Conservation (phyloP, 768 basidiomycete species). For the Fomitopsis serialis region DNA sequence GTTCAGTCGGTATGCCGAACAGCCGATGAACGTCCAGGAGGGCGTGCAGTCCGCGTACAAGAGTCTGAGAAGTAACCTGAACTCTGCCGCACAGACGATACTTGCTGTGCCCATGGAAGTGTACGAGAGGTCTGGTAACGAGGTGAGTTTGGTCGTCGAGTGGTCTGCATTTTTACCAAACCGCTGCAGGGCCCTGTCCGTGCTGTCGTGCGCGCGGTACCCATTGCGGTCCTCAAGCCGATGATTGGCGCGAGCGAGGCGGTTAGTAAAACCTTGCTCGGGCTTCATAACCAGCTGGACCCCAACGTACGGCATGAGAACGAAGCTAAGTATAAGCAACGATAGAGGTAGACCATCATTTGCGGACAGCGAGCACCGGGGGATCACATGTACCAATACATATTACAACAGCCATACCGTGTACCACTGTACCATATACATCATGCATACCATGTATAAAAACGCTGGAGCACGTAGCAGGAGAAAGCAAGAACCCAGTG, state of each 20-base stretch:
- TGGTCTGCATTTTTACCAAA: constrained; percentile 5
- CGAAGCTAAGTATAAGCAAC: constrained; percentile 92
- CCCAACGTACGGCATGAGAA: constrained; percentile 78
- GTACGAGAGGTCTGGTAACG: constrained; percentile 88
- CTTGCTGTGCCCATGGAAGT: constrained; percentile 99
- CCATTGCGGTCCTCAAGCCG: constrained; percentile 93
- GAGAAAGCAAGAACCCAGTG: not conserved
- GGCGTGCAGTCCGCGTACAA: constrained; percentile 90
- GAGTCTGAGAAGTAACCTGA: constrained; percentile 81
- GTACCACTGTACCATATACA: constrained; percentile 1
- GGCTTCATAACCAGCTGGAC: constrained; percentile 89
- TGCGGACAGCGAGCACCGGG: constrained; percentile 7
- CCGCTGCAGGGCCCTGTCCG: constrained; percentile 75
- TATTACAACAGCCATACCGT: constrained; percentile 8
- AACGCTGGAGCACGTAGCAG: constrained; percentile 12
- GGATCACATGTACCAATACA: constrained; percentile 15
- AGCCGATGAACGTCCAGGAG: constrained; percentile 78
- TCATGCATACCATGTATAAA: constrained; percentile 12
- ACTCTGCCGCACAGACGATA: constrained; percentile 95
- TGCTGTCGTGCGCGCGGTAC: constrained; percentile 94
- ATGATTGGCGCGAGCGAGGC: constrained; percentile 99
- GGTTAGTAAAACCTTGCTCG: constrained; percentile 90
- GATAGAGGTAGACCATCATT: constrained; percentile 25
- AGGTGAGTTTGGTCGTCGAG: constrained; percentile 44
- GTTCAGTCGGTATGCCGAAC: constrained; percentile 89